Percentiles rank a stretch among this genome's conserved stretches.
phyloP scores from a whole-genome alignment of 75 land plant species.

The Pinus tabuliformis region DNA sequence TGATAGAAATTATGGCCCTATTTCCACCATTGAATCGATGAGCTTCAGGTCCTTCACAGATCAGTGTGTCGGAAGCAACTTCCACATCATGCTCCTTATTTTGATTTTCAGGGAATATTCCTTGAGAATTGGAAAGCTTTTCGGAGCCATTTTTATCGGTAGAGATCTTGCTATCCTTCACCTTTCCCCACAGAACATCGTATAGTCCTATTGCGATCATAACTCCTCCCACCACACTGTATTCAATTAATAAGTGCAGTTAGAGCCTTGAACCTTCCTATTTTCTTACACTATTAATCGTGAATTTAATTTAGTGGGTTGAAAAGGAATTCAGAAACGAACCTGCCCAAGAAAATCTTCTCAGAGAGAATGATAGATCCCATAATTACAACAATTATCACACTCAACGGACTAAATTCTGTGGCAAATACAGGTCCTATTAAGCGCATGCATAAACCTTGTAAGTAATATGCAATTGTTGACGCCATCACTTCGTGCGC shows the following conservation, averaged over 20 bases:
- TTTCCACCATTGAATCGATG: too few relatives aligned
- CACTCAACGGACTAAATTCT: constrained; percentile 49
- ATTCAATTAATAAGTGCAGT: too few relatives aligned
- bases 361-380: constrained; percentile 46
- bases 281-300: too few relatives aligned
- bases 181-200: constrained; percentile 1
- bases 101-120: too few relatives aligned
- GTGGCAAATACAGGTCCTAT: constrained; percentile 66
- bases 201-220: not conserved
- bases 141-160: not conserved
- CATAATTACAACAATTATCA: constrained; percentile 54
- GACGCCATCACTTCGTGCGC: constrained; percentile 55
- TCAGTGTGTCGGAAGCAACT: too few relatives aligned
- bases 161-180: not conserved
- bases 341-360: constrained; percentile 57
- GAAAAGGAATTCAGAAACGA: not conserved
- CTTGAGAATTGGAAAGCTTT: not conserved
- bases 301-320: too few relatives aligned
- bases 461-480: constrained; percentile 55
- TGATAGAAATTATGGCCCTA: too few relatives aligned
- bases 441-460: constrained; percentile 43
- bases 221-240: not conserved
- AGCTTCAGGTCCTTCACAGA: too few relatives aligned
- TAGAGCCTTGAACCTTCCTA: too few relatives aligned
- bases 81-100: too few relatives aligned